Conservation (phyloP, 2,329 filamentous ascomycete genomes). For the Dactylellina sp. region DNA sequence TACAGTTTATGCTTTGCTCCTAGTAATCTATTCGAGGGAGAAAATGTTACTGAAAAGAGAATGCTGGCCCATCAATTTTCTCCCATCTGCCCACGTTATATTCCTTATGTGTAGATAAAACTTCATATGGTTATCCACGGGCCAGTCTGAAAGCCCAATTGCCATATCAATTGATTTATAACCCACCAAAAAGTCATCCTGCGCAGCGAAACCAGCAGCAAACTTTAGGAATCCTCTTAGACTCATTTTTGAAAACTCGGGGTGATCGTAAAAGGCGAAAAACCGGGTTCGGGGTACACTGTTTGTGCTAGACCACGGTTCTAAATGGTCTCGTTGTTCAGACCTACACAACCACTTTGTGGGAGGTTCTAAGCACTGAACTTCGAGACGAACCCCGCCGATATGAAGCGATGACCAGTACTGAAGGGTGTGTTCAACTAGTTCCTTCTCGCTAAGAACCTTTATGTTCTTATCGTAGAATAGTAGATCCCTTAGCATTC, state of each 20-base stretch:
- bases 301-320: not conserved
- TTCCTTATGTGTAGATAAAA: slow-evolving; percentile 4
- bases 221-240: slow-evolving; percentile 15
- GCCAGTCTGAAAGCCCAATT: not conserved
- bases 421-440: not conserved
- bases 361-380: not conserved
- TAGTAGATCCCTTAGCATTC: slow-evolving; percentile 4
- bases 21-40: no score
- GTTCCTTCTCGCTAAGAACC: not conserved
- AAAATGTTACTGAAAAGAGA: no score
- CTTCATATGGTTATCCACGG: not conserved
- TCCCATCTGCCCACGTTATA: slow-evolving; percentile 10
- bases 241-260: not conserved
- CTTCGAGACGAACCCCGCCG: not conserved
- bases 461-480: slow-evolving; percentile 4
- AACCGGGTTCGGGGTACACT: not conserved
- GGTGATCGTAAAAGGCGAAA: slow-evolving; percentile 1
- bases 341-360: no score
- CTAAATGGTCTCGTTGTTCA: no score
- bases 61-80: not conserved
- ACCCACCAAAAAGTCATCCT: not conserved
- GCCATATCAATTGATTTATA: slow-evolving; percentile 19
- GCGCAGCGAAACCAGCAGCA: not conserved
- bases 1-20: no score
- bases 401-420: not conserved